Evolutionary conservation across 2,329 filamentous ascomycete species (phyloP).

Genomic region (Fusarium pseudograminearum): DNA sequence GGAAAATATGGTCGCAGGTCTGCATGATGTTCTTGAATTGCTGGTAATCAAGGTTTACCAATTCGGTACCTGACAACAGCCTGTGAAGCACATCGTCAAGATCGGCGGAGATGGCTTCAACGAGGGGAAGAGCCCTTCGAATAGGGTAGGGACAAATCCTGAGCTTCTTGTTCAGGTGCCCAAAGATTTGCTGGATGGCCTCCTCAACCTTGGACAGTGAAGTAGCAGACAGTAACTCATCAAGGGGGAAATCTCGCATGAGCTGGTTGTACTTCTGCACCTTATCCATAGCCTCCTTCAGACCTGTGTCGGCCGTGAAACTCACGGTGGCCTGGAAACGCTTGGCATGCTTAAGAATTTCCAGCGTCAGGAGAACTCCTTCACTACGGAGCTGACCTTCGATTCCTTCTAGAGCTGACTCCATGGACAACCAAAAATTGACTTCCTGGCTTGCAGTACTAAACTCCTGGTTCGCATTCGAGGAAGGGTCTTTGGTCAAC

Average conservation of each 20-base stretch:
- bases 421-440: constrained; percentile 99
- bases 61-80: constrained; percentile 83
- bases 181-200: constrained; percentile 89
- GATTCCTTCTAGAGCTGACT: constrained; percentile 90
- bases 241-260: constrained; percentile 97
- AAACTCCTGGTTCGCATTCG: constrained; percentile 66
- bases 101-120: constrained; percentile 95
- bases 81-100: constrained; percentile 88
- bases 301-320: constrained; percentile 93
- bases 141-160: constrained; percentile 97
- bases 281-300: constrained; percentile 95
- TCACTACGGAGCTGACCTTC: constrained; percentile 89
- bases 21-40: constrained; percentile 91
- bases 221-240: constrained; percentile 92
- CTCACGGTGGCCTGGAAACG: constrained; percentile 98
- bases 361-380: constrained; percentile 89
- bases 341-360: constrained; percentile 96
- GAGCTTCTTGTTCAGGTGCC: constrained; percentile 96
- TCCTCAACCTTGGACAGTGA: constrained; percentile 90
- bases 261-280: constrained; percentile 99
- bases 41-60: constrained; percentile 92
- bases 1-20: constrained; percentile 86
- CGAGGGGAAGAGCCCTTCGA: constrained; percentile 88
- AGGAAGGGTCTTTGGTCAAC: constrained; percentile 84
- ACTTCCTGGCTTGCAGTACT: constrained; percentile 94